Evolutionary conservation across 2,329 filamentous ascomycete genomes (phyloP), one percentile per base, ranked within the genome.

Genomic region (Penicillium sp.): DNA sequence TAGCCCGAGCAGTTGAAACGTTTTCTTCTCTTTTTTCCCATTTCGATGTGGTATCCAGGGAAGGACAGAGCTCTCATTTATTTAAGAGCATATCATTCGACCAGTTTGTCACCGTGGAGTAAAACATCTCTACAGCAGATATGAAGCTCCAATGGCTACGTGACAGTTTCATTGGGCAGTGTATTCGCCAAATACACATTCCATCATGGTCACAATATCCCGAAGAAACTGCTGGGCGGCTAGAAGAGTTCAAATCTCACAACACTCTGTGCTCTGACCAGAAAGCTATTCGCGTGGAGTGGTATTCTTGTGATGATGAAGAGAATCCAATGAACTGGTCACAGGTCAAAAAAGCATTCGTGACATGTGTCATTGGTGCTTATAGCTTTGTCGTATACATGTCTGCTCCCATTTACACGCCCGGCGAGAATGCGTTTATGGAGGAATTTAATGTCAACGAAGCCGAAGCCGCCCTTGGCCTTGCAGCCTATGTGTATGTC

Each of bases 371-470:
- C 14, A 63, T 69, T n/a, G 47, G 58, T 43, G 34, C 56, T 33
- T 73, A 72, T 51, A 72, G 67, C 13, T 70, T 71, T 21, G 65
- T 62, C 9, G 69, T 71, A 7, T 72, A 73, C 54, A 62, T 65
- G 43, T 55, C 67, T 1, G 64, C 62, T 10, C 55, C 67, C 6
- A 69, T 68, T 34, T 68, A 56, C 48, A 65, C 66, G 4, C 60
- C 66, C 0, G 60, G 64, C 14, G 59, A 63, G 36, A 49, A 50
- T 18, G 55, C 60, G 0, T 56, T 63, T 34, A 55, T 47, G 3
- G 44, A 57, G 9, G 54, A 58, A 43, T 71, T 71, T 48, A 48
- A 58, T 33, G 61, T 70, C 19, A 60, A 56, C n/a, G 48, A 66
- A 8, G 57, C 60, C 6, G 65, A 68, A 43, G 67, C 67, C 14